A percentile compares a stretch with the other conserved stretches of the same genome.
Evolutionary conservation across 345 rosid species (phyloP).

Genomic region (Lagerstroemia speciosa): DNA sequence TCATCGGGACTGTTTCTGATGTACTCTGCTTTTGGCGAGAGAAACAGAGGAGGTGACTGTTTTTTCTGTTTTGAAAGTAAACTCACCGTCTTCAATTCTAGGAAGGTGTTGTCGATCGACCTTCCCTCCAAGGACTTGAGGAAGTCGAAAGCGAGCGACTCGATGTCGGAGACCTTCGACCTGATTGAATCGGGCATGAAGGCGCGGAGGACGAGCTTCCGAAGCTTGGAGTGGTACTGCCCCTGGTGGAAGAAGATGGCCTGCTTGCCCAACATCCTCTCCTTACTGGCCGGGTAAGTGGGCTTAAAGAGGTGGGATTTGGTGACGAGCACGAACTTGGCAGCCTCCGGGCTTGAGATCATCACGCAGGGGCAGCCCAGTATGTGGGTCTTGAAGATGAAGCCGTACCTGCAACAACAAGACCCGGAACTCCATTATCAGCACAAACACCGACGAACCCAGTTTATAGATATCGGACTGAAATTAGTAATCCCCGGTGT

Average conservation of each 20-base stretch:
- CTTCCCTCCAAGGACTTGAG: slow-evolving; percentile 21
- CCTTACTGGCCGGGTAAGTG: slow-evolving; percentile 44
- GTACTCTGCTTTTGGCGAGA: not conserved
- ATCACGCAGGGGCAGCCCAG: slow-evolving; percentile 47
- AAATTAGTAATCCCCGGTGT: not conserved
- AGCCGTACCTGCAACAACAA: slow-evolving; percentile 26
- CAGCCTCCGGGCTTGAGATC: slow-evolving; percentile 42
- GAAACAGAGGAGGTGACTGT: slow-evolving; percentile 1
- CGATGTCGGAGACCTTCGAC: slow-evolving; percentile 28
- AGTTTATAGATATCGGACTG: too few relatives aligned
- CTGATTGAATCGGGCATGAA: slow-evolving; percentile 24
- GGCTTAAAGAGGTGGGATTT: slow-evolving; percentile 46
- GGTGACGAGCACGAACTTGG: slow-evolving; percentile 39
- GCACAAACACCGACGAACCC: not conserved
- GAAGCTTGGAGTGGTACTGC: slow-evolving; percentile 26
- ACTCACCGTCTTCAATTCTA: slow-evolving; percentile 39
- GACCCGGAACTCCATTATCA: not conserved
- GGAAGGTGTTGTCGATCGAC: slow-evolving; percentile 29
- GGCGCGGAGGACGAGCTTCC: slow-evolving; percentile 37
- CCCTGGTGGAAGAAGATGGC: slow-evolving; percentile 53
- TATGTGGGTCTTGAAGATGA: slow-evolving; percentile 44
- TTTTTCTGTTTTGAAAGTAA: not conserved
- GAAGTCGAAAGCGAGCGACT: slow-evolving; percentile 24
- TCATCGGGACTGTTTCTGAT: not conserved
- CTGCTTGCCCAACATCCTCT: slow-evolving; percentile 34